A percentile compares a stretch with the other conserved stretches of the same genome.
Evolutionary conservation across 495 filamentous ascomycete species (phyloP).

Genomic region (Xylaria castorea): DNA sequence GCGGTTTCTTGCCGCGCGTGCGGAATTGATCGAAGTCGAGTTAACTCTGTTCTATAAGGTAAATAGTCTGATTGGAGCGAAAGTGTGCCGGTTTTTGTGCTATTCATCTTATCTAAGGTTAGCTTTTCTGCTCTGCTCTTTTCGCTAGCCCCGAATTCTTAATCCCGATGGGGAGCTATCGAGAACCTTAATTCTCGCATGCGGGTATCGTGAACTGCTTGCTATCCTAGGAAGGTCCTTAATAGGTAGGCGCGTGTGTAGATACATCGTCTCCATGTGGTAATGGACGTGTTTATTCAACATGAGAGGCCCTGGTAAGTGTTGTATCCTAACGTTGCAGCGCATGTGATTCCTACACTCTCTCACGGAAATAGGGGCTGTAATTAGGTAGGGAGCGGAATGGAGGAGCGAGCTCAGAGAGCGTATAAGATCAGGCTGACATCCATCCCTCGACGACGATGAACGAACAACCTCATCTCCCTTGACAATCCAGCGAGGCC

Average conservation of each 20-base stretch:
- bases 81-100: neutral
- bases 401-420: neutral
- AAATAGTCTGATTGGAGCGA: neutral
- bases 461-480: neutral
- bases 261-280: neutral
- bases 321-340: no score
- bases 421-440: neutral
- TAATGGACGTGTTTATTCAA: neutral
- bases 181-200: neutral
- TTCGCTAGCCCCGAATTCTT: neutral
- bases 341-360: neutral
- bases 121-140: neutral
- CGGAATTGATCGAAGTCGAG: neutral
- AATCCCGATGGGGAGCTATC: neutral
- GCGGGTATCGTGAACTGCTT: neutral
- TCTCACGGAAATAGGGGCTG: neutral
- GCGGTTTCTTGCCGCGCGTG: neutral
- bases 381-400: neutral
- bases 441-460: neutral
- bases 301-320: no score
- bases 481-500: neutral
- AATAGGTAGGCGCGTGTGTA: neutral
- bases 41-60: neutral
- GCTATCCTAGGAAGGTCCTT: slow-evolving; percentile 2
- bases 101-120: neutral